Evolutionary conservation across 2,329 filamentous ascomycete species (phyloP), one percentile per base, ranked within the genome.

Genomic region (Aspergillus nomiae): DNA sequence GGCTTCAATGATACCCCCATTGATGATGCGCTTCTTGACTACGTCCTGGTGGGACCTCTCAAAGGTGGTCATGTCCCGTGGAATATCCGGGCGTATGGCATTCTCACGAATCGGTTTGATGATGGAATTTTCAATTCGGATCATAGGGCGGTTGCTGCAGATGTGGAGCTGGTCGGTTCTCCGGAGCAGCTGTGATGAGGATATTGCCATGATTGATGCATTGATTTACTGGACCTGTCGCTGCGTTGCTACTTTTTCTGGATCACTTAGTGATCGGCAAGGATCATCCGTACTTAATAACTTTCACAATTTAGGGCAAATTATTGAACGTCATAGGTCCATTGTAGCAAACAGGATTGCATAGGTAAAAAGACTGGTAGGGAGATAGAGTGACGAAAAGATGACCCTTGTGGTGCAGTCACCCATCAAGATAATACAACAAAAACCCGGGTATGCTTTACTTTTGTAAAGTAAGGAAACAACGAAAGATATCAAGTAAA

Each of bases 101-200:
- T 55, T 16, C 34, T 55, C 19, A 55, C 32, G 12, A 55, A 55
- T 38, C 30, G 51, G n/a, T 55, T 55, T 26, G 51, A 55, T 38
- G 51, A 55, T 55, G 51, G 51, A 5, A 55, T 55, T 26, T 55
- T 55, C 34, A 38, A 10, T 38, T 55, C 51, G 30, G 51, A 55
- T 55, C 51, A 55, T 26, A 36, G 51, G 51, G 51, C 51, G 19
- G 51, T 55, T 26, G 51, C 14, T 7, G 51, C 51, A 5, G 51
- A 55, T 55, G 51, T 55, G 32, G 51, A 55, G 12, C 38, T 55
- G 32, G n/a, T 41, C n/a, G 51, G 51, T 4, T 36, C 28, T 53
- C 8, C 28, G 4, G 5, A 36, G 32, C 26, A 8, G 19, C 32
- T 8, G 7, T 36, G 51, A 28, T 24, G 21, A 26, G 14, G 19